Evolutionary conservation across 345 rosid species (phyloP), one percentile per base, ranked within the genome.

Genomic region (Viola odorata): DNA sequence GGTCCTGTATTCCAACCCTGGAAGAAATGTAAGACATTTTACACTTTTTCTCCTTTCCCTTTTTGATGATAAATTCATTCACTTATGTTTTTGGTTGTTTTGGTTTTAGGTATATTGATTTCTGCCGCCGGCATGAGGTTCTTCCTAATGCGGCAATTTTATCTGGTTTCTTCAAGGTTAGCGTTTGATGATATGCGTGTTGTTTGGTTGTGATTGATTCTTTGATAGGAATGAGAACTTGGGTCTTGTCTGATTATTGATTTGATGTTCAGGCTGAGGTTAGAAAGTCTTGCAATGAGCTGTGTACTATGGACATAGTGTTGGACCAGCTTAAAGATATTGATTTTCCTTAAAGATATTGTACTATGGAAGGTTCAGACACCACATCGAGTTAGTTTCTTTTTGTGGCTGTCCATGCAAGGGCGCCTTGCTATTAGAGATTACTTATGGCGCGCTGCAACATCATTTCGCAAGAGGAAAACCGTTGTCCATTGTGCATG

Each of bases 131-230:
- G 67, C 87, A 78, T 77, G 84, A 67, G 39, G 73, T 79, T 48
- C 10, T 48, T 54, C 95, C 98, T 15, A 85, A 71, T 74, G 51
- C 76, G 62, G 69, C 77, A 53, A 70, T 91, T 65, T 66, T 85
- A 57, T 75, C 85, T 36, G 73, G 82, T 61, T 81, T 91, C 68
- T 72, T 73, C 73, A 70, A 89, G 91, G 96, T 91, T 63, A 58
- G 75, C 62, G n/a, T 70, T 57, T 55, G 15, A 40, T 37, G 49
- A 51, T 41, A n/a, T n/a, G 49, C 45, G 32, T 39, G 23, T 50
- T n/a, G 39, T 3, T 60, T 40, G 10, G 12, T 4, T 12, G 3
- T 9, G 3, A 47, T 40, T 5, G 38, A 3, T 56, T 16, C 36
- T 41, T 17, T 3, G 4, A 3, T 37, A 3, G 5, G 40, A 48